Base-by-base conservation (phyloP, 805 yeast genomes). In the Torulaspora gathmanii region DNA sequence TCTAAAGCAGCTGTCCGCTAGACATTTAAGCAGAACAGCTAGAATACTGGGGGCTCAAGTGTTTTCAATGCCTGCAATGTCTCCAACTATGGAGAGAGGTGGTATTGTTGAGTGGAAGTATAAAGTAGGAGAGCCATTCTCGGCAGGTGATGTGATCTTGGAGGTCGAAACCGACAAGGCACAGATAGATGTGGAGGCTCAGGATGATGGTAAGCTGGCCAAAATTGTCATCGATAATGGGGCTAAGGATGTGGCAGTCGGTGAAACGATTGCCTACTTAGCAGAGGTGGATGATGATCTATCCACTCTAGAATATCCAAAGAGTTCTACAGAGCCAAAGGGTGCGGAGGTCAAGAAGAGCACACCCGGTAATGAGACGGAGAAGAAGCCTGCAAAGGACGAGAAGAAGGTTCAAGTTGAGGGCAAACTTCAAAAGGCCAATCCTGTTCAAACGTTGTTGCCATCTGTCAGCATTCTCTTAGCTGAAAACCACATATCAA, bases 11-110 rank as follows among this genome's bases (percentile, higher is more conserved):
- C 25, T 49, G 22, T 33, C 51, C 17, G 35, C 40, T 19, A 54
- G 62, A 36, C 27, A 49, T 8, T 42, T 69, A 41, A 67, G 64
- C 42, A 47, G 54, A 6, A 49, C 64, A 6, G 28, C 42, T n/a
- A 43, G 46, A 7, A 23, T 55, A 3, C 42, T 39, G 22, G 58
- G 60, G 42, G 71, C 70, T 10, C 59, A 64, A 42, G 63, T 78
- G 53, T 88, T 87, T 70, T 81, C 74, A 43, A 91, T 91, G 98
- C 99, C 99, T 3, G 97, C 99, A 20, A 87, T 91, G 96, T 90
- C 97, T 4, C 99, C 99, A 34, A 91, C 99, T 5, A 91, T 91
- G 99, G 88, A 89, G 25, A 86, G 82, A 62, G 99, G 99, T 33
- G 96, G 95, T 5, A 77, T 91, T 52, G 86, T 88, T 10, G 74